phyloP scores from a whole-genome alignment of 495 filamentous ascomycete genomes.

The Penicillium steckii region DNA sequence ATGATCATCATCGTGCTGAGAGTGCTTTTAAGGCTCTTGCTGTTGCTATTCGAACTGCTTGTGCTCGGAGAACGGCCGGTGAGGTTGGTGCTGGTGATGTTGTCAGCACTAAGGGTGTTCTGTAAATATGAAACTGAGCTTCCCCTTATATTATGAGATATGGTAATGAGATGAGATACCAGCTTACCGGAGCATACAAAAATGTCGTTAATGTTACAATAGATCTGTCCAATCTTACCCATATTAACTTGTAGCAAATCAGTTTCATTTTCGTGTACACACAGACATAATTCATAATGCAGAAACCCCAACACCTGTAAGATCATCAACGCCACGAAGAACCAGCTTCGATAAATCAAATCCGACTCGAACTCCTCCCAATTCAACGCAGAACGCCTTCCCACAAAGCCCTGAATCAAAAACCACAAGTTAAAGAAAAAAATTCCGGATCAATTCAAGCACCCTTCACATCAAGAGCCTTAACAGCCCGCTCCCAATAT shows the following conservation, averaged over 20 bases:
- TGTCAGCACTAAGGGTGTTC: constrained; percentile 91
- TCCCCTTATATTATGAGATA: constrained; percentile 4
- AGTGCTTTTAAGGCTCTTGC: constrained; percentile 97
- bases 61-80: constrained; percentile 64
- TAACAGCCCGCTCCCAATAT: constrained; percentile 53
- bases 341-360: constrained; percentile 9
- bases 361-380: neutral
- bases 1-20: constrained; percentile 96
- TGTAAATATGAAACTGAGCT: constrained; percentile 26
- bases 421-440: too few species aligned
- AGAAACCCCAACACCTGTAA: too few species aligned
- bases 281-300: neutral
- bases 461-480: constrained; percentile 33
- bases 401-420: too few species aligned
- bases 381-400: neutral
- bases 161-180: constrained; percentile 4
- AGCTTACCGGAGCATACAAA: too few species aligned
- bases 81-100: constrained; percentile 84
- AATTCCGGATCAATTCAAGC: neutral
- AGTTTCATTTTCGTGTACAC: neutral
- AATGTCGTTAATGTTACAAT: neutral
- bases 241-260: too few species aligned
- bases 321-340: constrained; percentile 9
- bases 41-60: constrained; percentile 76
- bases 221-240: neutral